Conservation (phyloP, 2,329 filamentous ascomycete species). For the Lecanosticta acicola region DNA sequence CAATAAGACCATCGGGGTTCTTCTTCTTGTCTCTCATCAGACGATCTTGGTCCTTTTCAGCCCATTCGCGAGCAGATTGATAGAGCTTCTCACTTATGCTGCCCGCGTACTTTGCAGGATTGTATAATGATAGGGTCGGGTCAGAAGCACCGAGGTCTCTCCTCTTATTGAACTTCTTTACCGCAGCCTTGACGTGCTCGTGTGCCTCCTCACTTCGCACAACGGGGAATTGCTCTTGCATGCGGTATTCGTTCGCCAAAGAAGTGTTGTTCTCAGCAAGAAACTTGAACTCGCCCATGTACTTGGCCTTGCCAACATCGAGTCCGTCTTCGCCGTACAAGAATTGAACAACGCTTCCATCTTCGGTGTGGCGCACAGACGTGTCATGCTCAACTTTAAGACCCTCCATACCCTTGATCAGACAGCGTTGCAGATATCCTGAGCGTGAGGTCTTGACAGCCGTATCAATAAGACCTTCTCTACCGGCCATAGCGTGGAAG, state of each 20-base stretch:
- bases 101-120: slow-evolving; percentile 72
- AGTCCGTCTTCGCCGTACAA: slow-evolving; percentile 94
- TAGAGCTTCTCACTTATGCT: slow-evolving; percentile 87
- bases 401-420: slow-evolving; percentile 98
- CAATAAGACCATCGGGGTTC: slow-evolving; percentile 40
- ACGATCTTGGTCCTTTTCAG: slow-evolving; percentile 65
- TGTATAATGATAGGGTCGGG: slow-evolving; percentile 66
- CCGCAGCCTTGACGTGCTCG: slow-evolving; percentile 57
- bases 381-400: slow-evolving; percentile 88
- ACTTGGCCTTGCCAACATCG: slow-evolving; percentile 89
- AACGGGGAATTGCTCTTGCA: slow-evolving; percentile 47
- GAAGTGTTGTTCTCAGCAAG: slow-evolving; percentile 79
- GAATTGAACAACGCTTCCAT: slow-evolving; percentile 90
- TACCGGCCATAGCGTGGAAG: slow-evolving; percentile 98
- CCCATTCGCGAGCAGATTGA: slow-evolving; percentile 63
- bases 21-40: slow-evolving; percentile 57
- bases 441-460: slow-evolving; percentile 97
- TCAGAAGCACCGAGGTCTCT: slow-evolving; percentile 63
- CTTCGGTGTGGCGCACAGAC: slow-evolving; percentile 78
- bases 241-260: slow-evolving; percentile 68
- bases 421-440: slow-evolving; percentile 90
- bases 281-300: slow-evolving; percentile 85
- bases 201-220: slow-evolving; percentile 63
- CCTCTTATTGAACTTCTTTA: slow-evolving; percentile 75
- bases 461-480: slow-evolving; percentile 97